A percentile compares a stretch with the other conserved stretches of the same genome.
These are phyloP conservation scores for Pythium aristosporum DNA, from an alignment of 352 stramenopile genomes.

Conservation along the genomic window DNA sequence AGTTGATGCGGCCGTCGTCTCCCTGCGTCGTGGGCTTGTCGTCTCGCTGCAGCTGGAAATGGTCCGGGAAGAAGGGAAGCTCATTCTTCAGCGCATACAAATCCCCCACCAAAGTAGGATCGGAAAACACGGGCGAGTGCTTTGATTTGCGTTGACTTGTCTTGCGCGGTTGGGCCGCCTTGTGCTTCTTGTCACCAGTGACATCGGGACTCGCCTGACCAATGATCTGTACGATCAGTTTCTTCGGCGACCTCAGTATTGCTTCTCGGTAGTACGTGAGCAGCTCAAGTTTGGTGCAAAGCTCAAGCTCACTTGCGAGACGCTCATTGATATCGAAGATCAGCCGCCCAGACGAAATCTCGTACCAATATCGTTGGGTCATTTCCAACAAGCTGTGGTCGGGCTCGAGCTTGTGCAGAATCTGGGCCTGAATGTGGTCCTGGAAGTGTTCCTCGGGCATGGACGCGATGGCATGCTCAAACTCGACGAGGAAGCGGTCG, in stretches of 20 bases:
- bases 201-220: conserved; percentile 34
- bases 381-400: conserved; percentile 81
- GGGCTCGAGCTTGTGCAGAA: conserved; percentile 76
- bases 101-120: conserved; percentile 32
- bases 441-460: conserved; percentile 74
- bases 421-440: conserved; percentile 79
- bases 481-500: conserved; percentile 77
- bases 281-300: conserved; percentile 65
- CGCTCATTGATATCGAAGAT: conserved; percentile 73
- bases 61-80: conserved; percentile 48
- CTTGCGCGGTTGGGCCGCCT: conserved; percentile 20
- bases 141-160: conserved; percentile 31
- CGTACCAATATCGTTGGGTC: conserved; percentile 78
- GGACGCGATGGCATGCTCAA: conserved; percentile 63
- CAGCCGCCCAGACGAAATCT: conserved; percentile 71
- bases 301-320: conserved; percentile 71
- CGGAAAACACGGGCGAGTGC: conserved; percentile 7
- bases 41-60: conserved; percentile 25
- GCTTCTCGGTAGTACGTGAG: conserved; percentile 56
- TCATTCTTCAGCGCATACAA: conserved; percentile 67
- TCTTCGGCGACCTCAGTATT: conserved; percentile 63
- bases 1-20: not conserved
- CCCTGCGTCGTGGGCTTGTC: conserved; percentile 2
- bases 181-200: conserved; percentile 23
- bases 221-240: conserved; percentile 68